A percentile compares a stretch with the other conserved stretches of the same genome.
These are phyloP conservation scores for Pseudognaphalium luteoalbum DNA, from an alignment of 129 eudicot genomes.

Conservation along the genomic window DNA sequence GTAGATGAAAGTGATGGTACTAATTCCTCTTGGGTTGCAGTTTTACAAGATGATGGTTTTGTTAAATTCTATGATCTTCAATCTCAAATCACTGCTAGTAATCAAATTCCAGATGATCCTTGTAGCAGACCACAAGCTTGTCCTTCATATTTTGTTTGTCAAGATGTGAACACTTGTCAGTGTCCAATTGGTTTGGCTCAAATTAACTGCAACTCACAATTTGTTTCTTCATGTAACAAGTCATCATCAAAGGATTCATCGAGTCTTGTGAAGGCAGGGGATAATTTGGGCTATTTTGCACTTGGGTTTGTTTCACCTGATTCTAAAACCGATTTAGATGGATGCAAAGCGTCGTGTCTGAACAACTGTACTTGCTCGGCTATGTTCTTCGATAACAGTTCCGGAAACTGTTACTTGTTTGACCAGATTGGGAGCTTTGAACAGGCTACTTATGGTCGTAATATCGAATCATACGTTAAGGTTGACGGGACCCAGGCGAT, in stretches of 20 bases:
- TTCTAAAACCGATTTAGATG: slow-evolving; percentile 49
- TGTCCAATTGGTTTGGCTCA: slow-evolving; percentile 54
- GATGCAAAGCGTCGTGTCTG: slow-evolving; percentile 71
- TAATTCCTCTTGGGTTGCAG: slow-evolving; percentile 67
- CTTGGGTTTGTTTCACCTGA: slow-evolving; percentile 57
- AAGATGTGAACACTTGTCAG: slow-evolving; percentile 54
- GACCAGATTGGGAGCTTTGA: slow-evolving; percentile 76
- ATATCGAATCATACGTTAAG: slow-evolving; percentile 51
- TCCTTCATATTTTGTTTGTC: slow-evolving; percentile 61
- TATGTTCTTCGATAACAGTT: slow-evolving; percentile 62
- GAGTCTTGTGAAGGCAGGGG: slow-evolving; percentile 61
- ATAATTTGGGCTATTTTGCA: slow-evolving; percentile 63
- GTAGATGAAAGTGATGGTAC: slow-evolving; percentile 30
- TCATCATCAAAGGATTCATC: slow-evolving; percentile 13
- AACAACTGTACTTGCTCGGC: slow-evolving; percentile 76
- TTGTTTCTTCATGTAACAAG: slow-evolving; percentile 33
- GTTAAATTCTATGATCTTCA: slow-evolving; percentile 54
- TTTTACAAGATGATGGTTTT: slow-evolving; percentile 63
- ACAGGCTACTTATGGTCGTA: slow-evolving; percentile 42
- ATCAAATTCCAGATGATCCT: slow-evolving; percentile 60
- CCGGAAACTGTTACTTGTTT: slow-evolving; percentile 75
- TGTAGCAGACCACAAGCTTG: slow-evolving; percentile 82
- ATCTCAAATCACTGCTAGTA: slow-evolving; percentile 33
- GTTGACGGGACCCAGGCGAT: slow-evolving; percentile 27
- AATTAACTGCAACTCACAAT: slow-evolving; percentile 45